A percentile compares a stretch with the other conserved stretches of the same genome.
Evolutionary conservation across 768 basidiomycete species (phyloP).

Genomic region (Boletus subcaerulescens): DNA sequence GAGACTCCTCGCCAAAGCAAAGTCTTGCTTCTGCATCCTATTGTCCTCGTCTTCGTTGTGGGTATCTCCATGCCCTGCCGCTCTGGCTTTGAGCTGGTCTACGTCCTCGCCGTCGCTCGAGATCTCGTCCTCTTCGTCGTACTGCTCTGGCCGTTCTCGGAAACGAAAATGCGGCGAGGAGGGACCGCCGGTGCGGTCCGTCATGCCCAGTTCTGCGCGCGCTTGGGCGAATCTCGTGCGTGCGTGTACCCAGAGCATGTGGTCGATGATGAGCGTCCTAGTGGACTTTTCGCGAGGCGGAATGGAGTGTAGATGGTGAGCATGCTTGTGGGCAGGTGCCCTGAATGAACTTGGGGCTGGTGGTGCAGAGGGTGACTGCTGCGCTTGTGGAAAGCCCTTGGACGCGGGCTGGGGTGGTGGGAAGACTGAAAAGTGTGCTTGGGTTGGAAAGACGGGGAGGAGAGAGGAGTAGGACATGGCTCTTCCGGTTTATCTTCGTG

Average conservation of each 20-base stretch:
- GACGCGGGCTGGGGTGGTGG: constrained; percentile 8
- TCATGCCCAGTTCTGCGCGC: constrained; percentile 83
- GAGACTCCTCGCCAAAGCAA: constrained; percentile 58
- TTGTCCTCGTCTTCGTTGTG: constrained; percentile 60
- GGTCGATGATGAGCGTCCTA: constrained; percentile 81
- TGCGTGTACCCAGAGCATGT: constrained; percentile 83
- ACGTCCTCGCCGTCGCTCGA: constrained; percentile 63
- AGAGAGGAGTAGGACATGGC: constrained; percentile 33
- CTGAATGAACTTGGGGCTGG: constrained; percentile 41
- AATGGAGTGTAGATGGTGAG: constrained; percentile 83
- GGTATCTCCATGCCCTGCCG: constrained; percentile 46
- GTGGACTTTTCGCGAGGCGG: constrained; percentile 89
- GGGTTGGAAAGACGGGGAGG: constrained; percentile 17
- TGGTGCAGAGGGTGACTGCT: constrained; percentile 14
- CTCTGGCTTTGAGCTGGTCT: constrained; percentile 43
- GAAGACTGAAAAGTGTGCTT: constrained; percentile 19
- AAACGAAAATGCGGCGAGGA: constrained; percentile 57
- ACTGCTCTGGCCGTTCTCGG: constrained; percentile 69
- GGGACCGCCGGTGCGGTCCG: constrained; percentile 72
- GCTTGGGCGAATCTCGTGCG: constrained; percentile 81
- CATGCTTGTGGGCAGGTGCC: constrained; percentile 82
- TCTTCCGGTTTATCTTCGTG: constrained; percentile 24
- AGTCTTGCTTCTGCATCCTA: constrained; percentile 53
- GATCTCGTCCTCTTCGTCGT: constrained; percentile 69
- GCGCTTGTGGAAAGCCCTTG: constrained; percentile 6